phyloP scores from a whole-genome alignment of 257 asterid species.

The Lithospermum erythrorhizon region DNA sequence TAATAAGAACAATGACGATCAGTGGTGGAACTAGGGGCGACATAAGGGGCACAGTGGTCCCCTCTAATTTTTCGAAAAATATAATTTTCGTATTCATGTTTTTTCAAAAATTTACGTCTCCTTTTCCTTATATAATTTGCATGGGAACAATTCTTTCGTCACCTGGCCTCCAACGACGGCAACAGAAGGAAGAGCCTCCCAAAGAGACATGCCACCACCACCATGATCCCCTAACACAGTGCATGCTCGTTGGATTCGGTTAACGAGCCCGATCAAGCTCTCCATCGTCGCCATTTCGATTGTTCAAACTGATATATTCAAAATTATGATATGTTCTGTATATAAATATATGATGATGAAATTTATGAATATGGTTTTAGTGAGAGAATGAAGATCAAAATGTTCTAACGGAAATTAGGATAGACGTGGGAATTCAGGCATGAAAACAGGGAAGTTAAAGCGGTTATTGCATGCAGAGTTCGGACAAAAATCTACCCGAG shows the following conservation, averaged over 20 bases:
- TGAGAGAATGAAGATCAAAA: background rate
- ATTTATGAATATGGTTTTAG: background rate
- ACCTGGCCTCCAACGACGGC: constrained; percentile 99
- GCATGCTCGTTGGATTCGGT: constrained; percentile 86
- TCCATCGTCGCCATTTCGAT: constrained; percentile 69
- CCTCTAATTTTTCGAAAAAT: too few species aligned
- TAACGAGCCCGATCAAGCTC: constrained; percentile 89
- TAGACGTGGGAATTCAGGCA: background rate
- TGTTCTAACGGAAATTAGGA: background rate
- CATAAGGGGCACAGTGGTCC: too few species aligned
- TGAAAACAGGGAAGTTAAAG: background rate
- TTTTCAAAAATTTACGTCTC: too few species aligned
- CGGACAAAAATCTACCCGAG: too few species aligned
- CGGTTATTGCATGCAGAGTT: background rate
- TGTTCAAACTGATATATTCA: background rate
- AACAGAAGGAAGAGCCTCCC: constrained; percentile 99
- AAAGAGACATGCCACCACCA: constrained; percentile 91
- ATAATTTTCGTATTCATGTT: too few species aligned
- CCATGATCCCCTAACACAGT: constrained; percentile 99
- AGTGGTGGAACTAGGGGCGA: too few species aligned
- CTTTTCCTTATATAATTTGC: too few species aligned
- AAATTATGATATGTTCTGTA: background rate
- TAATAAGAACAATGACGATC: too few species aligned
- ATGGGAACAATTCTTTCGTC: too few species aligned
- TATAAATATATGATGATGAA: background rate